These are phyloP conservation scores for Rhipidocladum racemiflorum DNA, from an alignment of 176 grass and related monocot species.

Conservation along the genomic window DNA sequence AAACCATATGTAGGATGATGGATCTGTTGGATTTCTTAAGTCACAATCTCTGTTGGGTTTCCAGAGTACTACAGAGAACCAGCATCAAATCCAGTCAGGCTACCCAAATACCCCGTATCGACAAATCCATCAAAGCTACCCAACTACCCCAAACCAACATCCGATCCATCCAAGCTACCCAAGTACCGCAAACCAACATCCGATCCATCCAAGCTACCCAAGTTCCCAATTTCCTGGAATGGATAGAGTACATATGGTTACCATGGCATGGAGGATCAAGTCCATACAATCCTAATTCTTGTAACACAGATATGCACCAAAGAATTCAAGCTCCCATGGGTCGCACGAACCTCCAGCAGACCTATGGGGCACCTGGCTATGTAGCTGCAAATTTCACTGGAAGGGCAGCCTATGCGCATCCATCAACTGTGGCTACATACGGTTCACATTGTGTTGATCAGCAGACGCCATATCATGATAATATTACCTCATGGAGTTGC, in stretches of 20 bases:
- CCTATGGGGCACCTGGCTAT: slow-evolving; percentile 24
- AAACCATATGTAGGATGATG: too few species aligned
- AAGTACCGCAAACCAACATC: slow-evolving; percentile 4
- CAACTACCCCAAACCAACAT: background rate
- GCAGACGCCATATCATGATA: slow-evolving; percentile 1
- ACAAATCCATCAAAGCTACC: background rate
- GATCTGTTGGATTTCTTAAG: too few species aligned
- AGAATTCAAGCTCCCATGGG: background rate
- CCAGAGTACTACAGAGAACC: slow-evolving; percentile 23
- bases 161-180: slow-evolving; percentile 16
- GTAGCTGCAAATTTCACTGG: slow-evolving; percentile 33
- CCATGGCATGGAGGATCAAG: background rate
- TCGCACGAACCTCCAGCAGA: slow-evolving; percentile 14
- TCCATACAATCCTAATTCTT: slow-evolving; percentile 23
- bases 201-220: slow-evolving; percentile 17
- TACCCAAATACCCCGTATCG: slow-evolving; percentile 1
- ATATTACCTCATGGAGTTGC: slow-evolving; percentile 9
- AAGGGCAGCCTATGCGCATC: slow-evolving; percentile 14
- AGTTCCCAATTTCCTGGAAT: slow-evolving; percentile 29
- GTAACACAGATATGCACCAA: slow-evolving; percentile 9
- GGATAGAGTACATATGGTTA: slow-evolving; percentile 14
- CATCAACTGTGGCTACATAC: slow-evolving; percentile 16
- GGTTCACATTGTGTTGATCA: slow-evolving; percentile 3
- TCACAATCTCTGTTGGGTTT: too few species aligned
- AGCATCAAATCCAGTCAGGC: slow-evolving; percentile 7